phyloP scores from a whole-genome alignment of 768 basidiomycete genomes.

The Ramaria rubella region DNA sequence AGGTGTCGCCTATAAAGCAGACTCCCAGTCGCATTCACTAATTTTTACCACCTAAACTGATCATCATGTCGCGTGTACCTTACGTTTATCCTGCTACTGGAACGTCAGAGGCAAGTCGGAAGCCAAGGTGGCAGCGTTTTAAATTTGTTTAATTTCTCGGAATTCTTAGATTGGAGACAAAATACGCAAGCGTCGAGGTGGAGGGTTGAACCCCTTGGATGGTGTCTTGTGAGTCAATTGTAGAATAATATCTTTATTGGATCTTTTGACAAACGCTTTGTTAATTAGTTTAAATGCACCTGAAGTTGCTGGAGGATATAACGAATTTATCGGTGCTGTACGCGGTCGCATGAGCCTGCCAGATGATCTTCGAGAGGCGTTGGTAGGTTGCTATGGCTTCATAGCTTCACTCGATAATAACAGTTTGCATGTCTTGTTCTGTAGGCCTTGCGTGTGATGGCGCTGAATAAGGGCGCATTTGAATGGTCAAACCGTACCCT shows the following conservation, averaged over 20 bases:
- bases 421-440: neutral
- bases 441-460: slow-evolving; percentile 26
- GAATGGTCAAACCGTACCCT: slow-evolving; percentile 3
- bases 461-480: slow-evolving; percentile 23
- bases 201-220: neutral
- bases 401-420: neutral
- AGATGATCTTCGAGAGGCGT: neutral
- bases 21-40: too few species aligned
- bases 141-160: neutral
- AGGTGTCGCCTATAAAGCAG: too few species aligned
- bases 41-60: too few species aligned
- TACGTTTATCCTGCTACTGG: neutral
- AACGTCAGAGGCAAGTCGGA: too few species aligned
- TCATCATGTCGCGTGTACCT: too few species aligned
- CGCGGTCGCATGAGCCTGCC: neutral
- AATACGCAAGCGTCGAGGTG: neutral
- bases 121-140: neutral
- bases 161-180: neutral
- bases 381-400: neutral
- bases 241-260: neutral
- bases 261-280: neutral
- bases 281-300: neutral
- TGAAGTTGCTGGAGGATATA: neutral
- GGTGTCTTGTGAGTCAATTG: neutral
- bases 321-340: neutral